Evolutionary conservation across 208 protist species (phyloP).

Genomic region (Acanthamoeba quina): DNA sequence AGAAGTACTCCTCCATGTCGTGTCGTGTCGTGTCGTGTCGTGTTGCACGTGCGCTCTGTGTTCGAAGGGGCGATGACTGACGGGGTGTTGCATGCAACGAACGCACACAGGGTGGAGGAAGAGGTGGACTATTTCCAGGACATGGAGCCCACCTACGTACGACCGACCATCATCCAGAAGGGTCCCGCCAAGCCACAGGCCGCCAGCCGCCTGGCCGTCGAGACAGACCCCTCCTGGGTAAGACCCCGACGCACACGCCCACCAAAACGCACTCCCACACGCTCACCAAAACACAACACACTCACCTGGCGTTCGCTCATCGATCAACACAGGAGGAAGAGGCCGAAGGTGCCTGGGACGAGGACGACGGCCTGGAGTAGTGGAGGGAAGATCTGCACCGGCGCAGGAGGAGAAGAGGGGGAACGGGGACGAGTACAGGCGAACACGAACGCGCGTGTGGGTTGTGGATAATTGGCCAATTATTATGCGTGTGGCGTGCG

Average conservation of each 20-base stretch:
- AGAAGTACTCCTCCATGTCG: neutral
- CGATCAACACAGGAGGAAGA: neutral
- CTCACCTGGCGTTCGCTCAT: neutral
- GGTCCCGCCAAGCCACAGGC: neutral
- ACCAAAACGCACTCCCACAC: no score
- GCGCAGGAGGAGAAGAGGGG: neutral
- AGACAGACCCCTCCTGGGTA: neutral
- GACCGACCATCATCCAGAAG: slow-evolving; percentile 39
- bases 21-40: neutral
- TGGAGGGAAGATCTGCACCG: no score
- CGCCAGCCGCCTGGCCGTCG: neutral
- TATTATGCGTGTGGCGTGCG: no score
- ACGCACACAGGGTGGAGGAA: neutral
- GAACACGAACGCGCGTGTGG: no score
- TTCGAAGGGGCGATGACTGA: neutral
- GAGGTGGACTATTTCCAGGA: slow-evolving; percentile 63
- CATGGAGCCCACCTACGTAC: slow-evolving; percentile 61
- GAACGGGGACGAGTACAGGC: no score
- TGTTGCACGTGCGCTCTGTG: neutral
- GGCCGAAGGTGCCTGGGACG: neutral
- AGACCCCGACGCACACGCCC: neutral
- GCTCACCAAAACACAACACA: neutral
- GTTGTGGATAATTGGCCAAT: no score
- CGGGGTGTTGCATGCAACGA: neutral
- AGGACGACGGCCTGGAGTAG: slow-evolving; percentile 11